Evolutionary conservation across 2,329 filamentous ascomycete genomes (phyloP), one percentile per base, ranked within the genome.

Genomic region (Chaetomiaceae sp.): DNA sequence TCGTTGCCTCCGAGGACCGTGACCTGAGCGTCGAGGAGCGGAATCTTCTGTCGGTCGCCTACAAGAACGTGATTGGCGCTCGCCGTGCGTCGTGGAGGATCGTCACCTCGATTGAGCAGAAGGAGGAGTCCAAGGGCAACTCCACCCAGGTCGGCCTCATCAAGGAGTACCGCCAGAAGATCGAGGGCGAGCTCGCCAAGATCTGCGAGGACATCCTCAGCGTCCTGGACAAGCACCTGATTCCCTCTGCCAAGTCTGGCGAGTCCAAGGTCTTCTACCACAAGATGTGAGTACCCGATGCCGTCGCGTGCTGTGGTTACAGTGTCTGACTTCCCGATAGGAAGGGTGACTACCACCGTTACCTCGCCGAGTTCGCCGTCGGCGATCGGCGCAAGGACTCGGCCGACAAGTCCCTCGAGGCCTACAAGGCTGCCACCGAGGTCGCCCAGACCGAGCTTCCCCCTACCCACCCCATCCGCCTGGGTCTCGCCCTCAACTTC

Each of bases 191-290:
- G 80, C 87, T 97, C 57, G 91, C 88, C 74, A 94, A 95, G 82
- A 94, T 97, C 80, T 96, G 92, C 79, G 88, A 96, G 72, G 92
- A 97, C 71, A 94, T 97, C 71, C 87, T 97, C 61, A 88, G 95
- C 67, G 91, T 96, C 66, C 84, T 97, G 55, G 91, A 96, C 78
- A 77, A 92, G 77, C 88, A 92, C 79, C 81, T 97, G 69, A 96
- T 97, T 68, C 89, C 90, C 66, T 94, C 89, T 67, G 92, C 92
- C 66, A 87, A 94, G 81, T 90, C 85, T 69, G 92, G 91, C 76
- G 92, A 97, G 82, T 96, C 91, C 68, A 96, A 96, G 85, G 92
- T 97, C 67, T 97, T 97, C 80, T 96, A 96, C 81, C 91, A 97
- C 88, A 97, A 97, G 87, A 97, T 97, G 91, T 95, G 75, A 71